A percentile compares a stretch with the other conserved stretches of the same genome.
Conservation (phyloP, 169 alveolate genomes). For the Hepatocystis sp. region DNA sequence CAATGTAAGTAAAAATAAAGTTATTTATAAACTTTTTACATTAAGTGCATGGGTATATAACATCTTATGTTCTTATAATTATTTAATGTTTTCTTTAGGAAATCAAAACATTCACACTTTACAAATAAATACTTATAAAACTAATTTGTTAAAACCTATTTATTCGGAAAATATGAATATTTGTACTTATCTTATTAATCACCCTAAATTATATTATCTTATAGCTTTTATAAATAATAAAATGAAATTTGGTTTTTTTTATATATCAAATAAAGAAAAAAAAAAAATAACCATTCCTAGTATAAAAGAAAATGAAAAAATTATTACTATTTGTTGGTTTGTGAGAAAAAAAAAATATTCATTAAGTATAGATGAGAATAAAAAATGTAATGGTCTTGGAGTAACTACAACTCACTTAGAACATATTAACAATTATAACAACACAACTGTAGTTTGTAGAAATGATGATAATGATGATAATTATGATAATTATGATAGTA, state of each 20-base stretch:
- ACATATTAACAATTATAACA: too few species aligned
- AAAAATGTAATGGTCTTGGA: too few species aligned
- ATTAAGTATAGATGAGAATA: too few species aligned
- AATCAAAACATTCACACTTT: slow-evolving; percentile 47
- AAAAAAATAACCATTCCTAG: slow-evolving; percentile 16
- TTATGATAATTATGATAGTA: too few species aligned
- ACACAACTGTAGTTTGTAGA: neutral
- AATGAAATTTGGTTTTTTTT: slow-evolving; percentile 42
- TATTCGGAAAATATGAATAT: slow-evolving; percentile 34
- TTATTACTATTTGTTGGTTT: slow-evolving; percentile 62
- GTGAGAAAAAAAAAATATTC: slow-evolving; percentile 1
- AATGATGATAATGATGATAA: too few species aligned
- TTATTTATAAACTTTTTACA: slow-evolving; percentile 49
- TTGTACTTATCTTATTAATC: slow-evolving; percentile 37
- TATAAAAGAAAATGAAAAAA: slow-evolving; percentile 40
- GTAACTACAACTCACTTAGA: too few species aligned
- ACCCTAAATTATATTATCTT: slow-evolving; percentile 27
- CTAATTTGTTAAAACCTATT: slow-evolving; percentile 1
- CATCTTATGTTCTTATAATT: slow-evolving; percentile 15
- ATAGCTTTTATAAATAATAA: slow-evolving; percentile 61
- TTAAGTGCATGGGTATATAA: slow-evolving; percentile 44
- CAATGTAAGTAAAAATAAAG: slow-evolving; percentile 1
- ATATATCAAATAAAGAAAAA: neutral
- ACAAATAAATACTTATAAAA: neutral
- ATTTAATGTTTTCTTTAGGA: slow-evolving; percentile 45